Evolutionary conservation across 2,329 filamentous ascomycete genomes (phyloP).

Genomic region (Beauveria brongniartii): DNA sequence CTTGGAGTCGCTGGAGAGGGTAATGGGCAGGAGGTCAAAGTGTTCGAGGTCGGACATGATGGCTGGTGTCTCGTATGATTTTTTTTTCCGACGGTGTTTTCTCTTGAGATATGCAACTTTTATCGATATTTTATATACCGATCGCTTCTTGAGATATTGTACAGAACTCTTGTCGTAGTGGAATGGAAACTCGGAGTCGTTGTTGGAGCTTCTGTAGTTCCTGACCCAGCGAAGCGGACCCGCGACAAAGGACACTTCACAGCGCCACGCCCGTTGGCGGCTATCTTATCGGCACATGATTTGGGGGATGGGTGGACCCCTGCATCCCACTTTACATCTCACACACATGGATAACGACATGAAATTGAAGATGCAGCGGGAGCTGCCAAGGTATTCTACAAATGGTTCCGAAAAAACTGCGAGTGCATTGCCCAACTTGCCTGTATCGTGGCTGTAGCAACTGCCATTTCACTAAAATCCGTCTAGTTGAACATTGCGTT

Average conservation of each 20-base stretch:
- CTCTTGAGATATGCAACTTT: neutral
- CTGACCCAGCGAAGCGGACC: neutral
- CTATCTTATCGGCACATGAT: constrained; percentile 13
- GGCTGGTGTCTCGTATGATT: neutral
- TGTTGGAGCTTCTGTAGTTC: neutral
- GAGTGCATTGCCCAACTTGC: too few relatives aligned
- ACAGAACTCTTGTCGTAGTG: neutral
- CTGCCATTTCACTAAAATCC: too few relatives aligned
- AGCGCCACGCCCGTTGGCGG: neutral
- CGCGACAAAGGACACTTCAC: constrained; percentile 9
- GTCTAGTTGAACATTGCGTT: neutral
- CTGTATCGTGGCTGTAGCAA: too few relatives aligned
- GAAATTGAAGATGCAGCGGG: neutral
- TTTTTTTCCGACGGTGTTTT: neutral
- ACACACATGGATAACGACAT: neutral
- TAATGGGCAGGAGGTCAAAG: constrained; percentile 75
- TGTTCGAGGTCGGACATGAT: constrained; percentile 55
- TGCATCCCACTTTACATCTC: neutral
- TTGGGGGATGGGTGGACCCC: neutral
- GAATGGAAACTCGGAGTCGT: neutral
- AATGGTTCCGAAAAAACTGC: neutral
- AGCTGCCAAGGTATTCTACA: neutral
- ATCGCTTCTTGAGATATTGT: neutral
- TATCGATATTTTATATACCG: neutral
- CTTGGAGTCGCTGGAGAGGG: constrained; percentile 76